phyloP scores from a whole-genome alignment of 805 yeast species.

The Zygotorulaspora sp. region DNA sequence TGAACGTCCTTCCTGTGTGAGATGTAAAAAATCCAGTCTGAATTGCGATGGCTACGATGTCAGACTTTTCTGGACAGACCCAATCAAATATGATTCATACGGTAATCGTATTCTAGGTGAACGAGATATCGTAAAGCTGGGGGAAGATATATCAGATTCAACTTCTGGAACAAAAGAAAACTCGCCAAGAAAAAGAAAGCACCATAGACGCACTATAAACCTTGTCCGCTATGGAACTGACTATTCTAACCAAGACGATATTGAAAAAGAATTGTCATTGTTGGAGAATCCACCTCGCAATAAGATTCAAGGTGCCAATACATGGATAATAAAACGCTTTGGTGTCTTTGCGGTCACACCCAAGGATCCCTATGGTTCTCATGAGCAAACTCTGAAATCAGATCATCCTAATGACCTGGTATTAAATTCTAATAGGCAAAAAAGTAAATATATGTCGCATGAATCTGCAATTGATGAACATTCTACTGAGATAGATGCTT shows the following conservation, averaged over 20 bases:
- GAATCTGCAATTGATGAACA: background rate
- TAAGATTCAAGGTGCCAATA: conserved; percentile 40
- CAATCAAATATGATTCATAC: conserved; percentile 46
- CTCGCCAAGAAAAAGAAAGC: conserved; percentile 54
- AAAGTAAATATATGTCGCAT: conserved; percentile 2
- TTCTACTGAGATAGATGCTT: background rate
- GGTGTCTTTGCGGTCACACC: conserved; percentile 70
- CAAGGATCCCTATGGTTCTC: too few relatives aligned
- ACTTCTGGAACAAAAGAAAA: conserved; percentile 18
- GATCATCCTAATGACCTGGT: conserved; percentile 24
- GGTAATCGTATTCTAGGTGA: conserved; percentile 32
- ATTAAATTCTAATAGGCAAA: conserved; percentile 11
- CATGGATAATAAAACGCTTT: conserved; percentile 68
- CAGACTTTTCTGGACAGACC: conserved; percentile 68
- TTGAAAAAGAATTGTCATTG: conserved; percentile 59
- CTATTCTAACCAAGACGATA: conserved; percentile 73
- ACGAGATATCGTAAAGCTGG: too few relatives aligned
- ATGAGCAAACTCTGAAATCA: too few relatives aligned
- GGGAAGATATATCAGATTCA: conserved; percentile 13
- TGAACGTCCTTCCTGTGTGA: conserved; percentile 60
- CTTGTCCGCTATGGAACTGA: conserved; percentile 67
- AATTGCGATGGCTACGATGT: conserved; percentile 81
- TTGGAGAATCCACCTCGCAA: conserved; percentile 45
- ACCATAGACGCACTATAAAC: conserved; percentile 65
- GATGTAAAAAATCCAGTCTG: conserved; percentile 63